Base-by-base conservation (phyloP, 345 rosid genomes). In the Carallia pectinifolia region DNA sequence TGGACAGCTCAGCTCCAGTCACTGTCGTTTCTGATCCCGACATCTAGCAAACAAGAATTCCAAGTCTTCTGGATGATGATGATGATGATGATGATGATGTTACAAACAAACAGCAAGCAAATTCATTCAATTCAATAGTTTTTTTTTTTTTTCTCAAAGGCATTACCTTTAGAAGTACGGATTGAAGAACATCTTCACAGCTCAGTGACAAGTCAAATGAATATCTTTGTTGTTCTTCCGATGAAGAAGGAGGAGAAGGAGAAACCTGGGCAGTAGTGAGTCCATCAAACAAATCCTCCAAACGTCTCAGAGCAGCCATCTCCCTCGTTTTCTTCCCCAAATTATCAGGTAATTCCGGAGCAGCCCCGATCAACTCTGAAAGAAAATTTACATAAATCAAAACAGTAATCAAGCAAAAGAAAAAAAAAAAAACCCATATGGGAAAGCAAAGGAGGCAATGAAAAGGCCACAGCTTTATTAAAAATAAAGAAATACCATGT, bases 221-320 rank as follows among this genome's bases (percentile, higher is more conserved):
- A 8, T 39, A 48, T 47, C 77, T 79, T 6, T 77, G 52, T 31
- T 33, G 34, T 0, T 4, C 34, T 33, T 73, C 78, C 16, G 40
- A 0, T 9, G 12, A 65, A 64, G 50, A 33, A 33, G 76, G 69
- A 12, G 50, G 69, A 12, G 50, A 13, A 44, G 12, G 50, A 65
- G 68, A 67, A 66, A 30, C 66, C n/a, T 40, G 73, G 40, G 64
- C 38, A 23, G n/a, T 16, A 23, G n/a, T 16, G 6, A 18, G 30
- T 39, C 58, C 77, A 64, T 67, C 76, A 74, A 71, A 80, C 65
- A 87, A 76, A 66, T 83, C 83, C 80, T 87, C 90, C 81, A 87
- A 73, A 58, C 87, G 83, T 69, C 84, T 84, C 76, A 87, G 79
- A 76, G 90, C 80, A 74, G 84, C 80, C 79, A 64, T 73, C 73